Evolutionary conservation across 2,329 filamentous ascomycete species (phyloP).

Genomic region (Colletotrichum gigasporum): DNA sequence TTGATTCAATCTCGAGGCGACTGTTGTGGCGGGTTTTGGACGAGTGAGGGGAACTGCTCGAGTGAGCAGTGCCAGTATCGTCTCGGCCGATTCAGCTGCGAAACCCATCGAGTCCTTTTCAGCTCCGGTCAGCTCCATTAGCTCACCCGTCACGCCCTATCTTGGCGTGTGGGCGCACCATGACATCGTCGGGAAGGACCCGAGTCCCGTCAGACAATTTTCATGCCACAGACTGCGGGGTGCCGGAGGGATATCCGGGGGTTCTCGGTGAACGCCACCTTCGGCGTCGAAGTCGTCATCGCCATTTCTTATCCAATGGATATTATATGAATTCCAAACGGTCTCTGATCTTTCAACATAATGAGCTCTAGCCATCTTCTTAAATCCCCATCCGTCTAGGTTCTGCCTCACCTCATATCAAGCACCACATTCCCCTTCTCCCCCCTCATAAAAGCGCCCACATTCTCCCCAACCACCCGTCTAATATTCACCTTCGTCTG

Average conservation of each 20-base stretch:
- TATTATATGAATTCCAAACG: no score
- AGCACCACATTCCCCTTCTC: slow-evolving; percentile 29
- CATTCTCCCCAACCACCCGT: slow-evolving; percentile 28
- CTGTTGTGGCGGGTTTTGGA: no score
- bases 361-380: no score
- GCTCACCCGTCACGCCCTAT: no score
- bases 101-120: no score
- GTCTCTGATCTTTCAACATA: no score
- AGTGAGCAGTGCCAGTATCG: no score
- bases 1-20: no score
- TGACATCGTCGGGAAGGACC: not conserved
- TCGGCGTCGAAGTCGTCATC: no score
- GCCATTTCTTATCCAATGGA: not conserved
- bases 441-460: slow-evolving; percentile 18
- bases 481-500: slow-evolving; percentile 30
- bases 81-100: no score
- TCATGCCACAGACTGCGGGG: slow-evolving; percentile 9
- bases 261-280: not conserved
- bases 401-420: slow-evolving; percentile 7
- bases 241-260: not conserved
- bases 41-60: no score
- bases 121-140: no score
- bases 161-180: slow-evolving; percentile 2
- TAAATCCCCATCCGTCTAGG: not conserved
- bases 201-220: not conserved